Conservation (phyloP, 78 protist genomes). For the Dictyostelium brefeldianum region DNA sequence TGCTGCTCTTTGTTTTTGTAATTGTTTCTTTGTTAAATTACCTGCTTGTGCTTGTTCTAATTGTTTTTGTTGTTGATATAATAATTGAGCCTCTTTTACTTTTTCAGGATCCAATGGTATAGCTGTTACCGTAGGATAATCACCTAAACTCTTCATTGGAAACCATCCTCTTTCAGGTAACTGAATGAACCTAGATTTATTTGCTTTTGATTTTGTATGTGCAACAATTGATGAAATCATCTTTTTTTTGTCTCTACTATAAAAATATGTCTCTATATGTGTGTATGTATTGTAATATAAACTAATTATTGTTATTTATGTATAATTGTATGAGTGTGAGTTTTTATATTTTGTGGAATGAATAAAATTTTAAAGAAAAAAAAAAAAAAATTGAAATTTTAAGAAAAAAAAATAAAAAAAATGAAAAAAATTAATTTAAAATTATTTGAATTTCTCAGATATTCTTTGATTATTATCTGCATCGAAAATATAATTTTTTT, state of each 20-base stretch:
- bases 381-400: no score
- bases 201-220: not conserved
- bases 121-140: slow-evolving; percentile 6
- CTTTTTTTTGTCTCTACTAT: not conserved
- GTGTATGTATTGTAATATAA: no score
- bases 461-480: no score
- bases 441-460: no score
- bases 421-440: no score
- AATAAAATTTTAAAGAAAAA: no score
- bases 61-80: slow-evolving; percentile 4
- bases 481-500: not conserved
- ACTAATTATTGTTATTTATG: no score
- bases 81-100: not conserved
- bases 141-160: not conserved
- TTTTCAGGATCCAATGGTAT: not conserved
- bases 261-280: no score
- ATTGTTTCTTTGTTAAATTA: not conserved
- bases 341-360: no score
- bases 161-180: not conserved
- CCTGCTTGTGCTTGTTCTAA: not conserved
- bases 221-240: not conserved
- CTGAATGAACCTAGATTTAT: not conserved
- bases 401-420: no score
- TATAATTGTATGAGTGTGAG: no score
- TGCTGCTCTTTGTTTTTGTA: not conserved